phyloP scores from a whole-genome alignment of 2,329 filamentous ascomycete genomes.

The Xylariaceae sp. region DNA sequence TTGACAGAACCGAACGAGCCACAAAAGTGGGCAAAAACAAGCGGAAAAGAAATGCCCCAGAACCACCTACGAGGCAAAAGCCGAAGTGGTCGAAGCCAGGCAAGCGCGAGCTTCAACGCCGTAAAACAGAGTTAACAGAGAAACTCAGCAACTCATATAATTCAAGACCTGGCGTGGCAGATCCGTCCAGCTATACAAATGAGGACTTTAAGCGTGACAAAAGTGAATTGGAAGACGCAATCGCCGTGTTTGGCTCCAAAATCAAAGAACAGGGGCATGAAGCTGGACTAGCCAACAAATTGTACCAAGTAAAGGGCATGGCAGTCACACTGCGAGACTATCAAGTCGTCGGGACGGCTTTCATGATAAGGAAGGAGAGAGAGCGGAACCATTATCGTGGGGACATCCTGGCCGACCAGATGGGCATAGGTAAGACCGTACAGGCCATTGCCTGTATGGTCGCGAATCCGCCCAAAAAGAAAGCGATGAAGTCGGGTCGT shows the following conservation, averaged over 20 bases:
- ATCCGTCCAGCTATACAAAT: neutral
- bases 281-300: neutral
- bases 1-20: too few relatives aligned
- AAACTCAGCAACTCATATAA: neutral
- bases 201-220: slow-evolving; percentile 3
- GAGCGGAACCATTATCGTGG: slow-evolving; percentile 1
- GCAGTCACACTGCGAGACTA: slow-evolving; percentile 8
- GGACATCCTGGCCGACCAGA: slow-evolving; percentile 15
- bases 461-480: slow-evolving; percentile 2
- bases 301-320: slow-evolving; percentile 9
- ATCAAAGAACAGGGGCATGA: neutral
- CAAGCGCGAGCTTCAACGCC: too few relatives aligned
- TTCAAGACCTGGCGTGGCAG: neutral
- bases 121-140: neutral
- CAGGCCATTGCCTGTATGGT: slow-evolving; percentile 11
- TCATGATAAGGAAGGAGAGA: slow-evolving; percentile 11
- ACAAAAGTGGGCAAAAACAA: too few relatives aligned
- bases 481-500: neutral
- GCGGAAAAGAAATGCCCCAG: too few relatives aligned
- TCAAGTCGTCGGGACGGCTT: slow-evolving; percentile 6
- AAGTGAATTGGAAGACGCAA: neutral
- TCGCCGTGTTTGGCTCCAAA: neutral
- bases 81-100: too few relatives aligned
- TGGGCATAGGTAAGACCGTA: slow-evolving; percentile 16
- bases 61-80: too few relatives aligned